A percentile compares a stretch with the other conserved stretches of the same genome.
Evolutionary conservation across 805 yeast species (phyloP).

Genomic region (Kodamaea laetipori): DNA sequence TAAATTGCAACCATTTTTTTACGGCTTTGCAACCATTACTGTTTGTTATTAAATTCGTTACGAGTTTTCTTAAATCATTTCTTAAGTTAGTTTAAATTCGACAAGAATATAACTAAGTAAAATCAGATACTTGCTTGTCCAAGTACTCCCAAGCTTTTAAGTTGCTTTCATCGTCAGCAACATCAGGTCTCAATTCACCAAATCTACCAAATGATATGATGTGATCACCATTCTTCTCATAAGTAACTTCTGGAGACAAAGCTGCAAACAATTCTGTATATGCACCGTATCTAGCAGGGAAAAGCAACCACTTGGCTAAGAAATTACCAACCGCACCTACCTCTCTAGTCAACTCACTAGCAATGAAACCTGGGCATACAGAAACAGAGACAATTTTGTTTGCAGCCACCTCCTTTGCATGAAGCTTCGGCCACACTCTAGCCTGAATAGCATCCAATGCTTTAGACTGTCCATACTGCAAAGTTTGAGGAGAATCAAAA

Average conservation of each 20-base stretch:
- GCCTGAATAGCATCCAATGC: constrained; percentile 41
- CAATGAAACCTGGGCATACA: constrained; percentile 45
- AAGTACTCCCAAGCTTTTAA: constrained; percentile 36
- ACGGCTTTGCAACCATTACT: too few species aligned
- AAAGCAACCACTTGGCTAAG: constrained; percentile 11
- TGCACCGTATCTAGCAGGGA: constrained; percentile 40
- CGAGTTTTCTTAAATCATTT: too few species aligned
- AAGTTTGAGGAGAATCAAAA: constrained; percentile 17
- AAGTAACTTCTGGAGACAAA: constrained; percentile 38
- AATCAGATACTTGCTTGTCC: constrained; percentile 21
- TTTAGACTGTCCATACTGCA: constrained; percentile 47
- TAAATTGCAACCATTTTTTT: too few species aligned
- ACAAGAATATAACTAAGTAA: not conserved
- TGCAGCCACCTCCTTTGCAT: constrained; percentile 23
- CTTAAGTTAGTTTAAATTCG: too few species aligned
- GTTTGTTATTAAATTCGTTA: too few species aligned
- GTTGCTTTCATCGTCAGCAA: constrained; percentile 35
- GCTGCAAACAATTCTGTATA: constrained; percentile 48
- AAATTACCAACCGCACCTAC: constrained; percentile 14
- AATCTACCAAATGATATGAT: constrained; percentile 39
- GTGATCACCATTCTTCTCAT: constrained; percentile 34
- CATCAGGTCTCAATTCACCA: constrained; percentile 36
- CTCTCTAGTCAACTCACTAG: constrained; percentile 35
- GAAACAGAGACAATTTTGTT: constrained; percentile 32
- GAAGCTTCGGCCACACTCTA: constrained; percentile 33